phyloP scores from a whole-genome alignment of 1,139 yeast genomes.

The Diutina pseudorugosa region DNA sequence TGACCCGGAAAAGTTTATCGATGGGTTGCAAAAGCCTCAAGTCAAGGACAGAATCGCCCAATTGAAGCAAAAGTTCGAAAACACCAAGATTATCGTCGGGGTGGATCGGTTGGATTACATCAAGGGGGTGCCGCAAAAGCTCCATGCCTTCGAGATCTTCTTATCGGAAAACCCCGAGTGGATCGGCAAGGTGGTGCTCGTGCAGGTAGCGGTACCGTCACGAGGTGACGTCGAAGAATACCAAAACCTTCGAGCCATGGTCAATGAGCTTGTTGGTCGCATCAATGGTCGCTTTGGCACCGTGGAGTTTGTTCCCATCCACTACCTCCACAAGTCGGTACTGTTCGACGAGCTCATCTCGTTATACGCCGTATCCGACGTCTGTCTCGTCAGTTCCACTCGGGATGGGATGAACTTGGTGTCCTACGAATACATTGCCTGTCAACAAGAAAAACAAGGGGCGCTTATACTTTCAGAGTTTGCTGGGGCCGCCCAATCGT shows the following conservation, averaged over 20 bases:
- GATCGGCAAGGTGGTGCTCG: conserved; percentile 93
- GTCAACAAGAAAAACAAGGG: conserved; percentile 83
- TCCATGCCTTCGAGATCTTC: conserved; percentile 91
- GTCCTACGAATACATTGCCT: conserved; percentile 90
- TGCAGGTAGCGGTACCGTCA: conserved; percentile 96
- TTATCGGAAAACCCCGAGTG: conserved; percentile 91
- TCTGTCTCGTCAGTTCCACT: conserved; percentile 85
- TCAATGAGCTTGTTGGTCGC: conserved; percentile 91
- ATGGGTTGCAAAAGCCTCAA: conserved; percentile 52
- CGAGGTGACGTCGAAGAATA: conserved; percentile 98
- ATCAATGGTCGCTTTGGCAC: conserved; percentile 96
- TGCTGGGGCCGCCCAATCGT: conserved; percentile 98
- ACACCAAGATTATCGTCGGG: conserved; percentile 81
- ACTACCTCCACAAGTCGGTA: conserved; percentile 85
- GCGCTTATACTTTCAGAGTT: conserved; percentile 81
- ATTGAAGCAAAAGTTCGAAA: conserved; percentile 49
- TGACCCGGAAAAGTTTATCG: conserved; percentile 82
- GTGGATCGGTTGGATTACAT: conserved; percentile 93
- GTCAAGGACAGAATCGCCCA: conserved; percentile 58
- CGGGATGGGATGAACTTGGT: conserved; percentile 98
- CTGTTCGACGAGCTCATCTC: conserved; percentile 87
- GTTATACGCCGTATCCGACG: conserved; percentile 75
- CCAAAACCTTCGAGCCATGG: conserved; percentile 85
- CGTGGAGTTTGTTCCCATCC: conserved; percentile 95
- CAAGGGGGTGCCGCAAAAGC: conserved; percentile 94